phyloP scores from a whole-genome alignment of 2,329 filamentous ascomycete genomes.

The Alternaria sp. region DNA sequence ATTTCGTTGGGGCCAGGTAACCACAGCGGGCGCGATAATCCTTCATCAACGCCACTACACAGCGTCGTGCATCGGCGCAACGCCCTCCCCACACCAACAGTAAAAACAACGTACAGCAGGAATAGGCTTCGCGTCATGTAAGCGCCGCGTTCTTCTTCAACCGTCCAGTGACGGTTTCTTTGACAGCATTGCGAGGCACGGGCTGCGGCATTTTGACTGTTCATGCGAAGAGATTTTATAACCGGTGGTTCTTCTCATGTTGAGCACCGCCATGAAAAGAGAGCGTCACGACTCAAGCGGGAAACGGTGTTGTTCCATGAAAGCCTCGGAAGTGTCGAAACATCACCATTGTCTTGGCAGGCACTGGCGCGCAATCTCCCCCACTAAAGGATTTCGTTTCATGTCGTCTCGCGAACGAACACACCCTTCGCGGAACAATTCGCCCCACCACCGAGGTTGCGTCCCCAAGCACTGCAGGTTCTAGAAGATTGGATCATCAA shows the following conservation, averaged over 20 bases:
- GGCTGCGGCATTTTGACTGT: background rate
- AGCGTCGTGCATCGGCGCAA: background rate
- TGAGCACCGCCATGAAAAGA: background rate
- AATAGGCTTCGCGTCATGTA: background rate
- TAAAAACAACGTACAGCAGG: background rate
- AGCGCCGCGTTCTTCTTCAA: background rate
- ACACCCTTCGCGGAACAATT: conserved; percentile 23
- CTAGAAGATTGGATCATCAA: conserved; percentile 18
- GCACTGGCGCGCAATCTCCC: conserved; percentile 27
- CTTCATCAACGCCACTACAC: background rate
- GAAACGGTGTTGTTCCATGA: background rate
- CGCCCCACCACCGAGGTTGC: conserved; percentile 20
- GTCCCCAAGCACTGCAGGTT: conserved; percentile 13
- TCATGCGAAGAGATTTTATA: background rate
- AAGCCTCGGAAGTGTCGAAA: conserved; percentile 21
- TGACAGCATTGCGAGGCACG: background rate
- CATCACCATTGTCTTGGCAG: conserved; percentile 17
- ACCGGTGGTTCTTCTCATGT: conserved; percentile 1
- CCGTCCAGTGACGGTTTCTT: background rate
- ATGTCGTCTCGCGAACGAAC: conserved; percentile 11
- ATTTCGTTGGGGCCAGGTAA: background rate
- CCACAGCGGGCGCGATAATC: background rate
- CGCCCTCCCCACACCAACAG: background rate
- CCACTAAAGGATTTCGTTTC: conserved; percentile 29
- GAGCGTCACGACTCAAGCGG: background rate